Evolutionary conservation across 2,329 filamentous ascomycete genomes (phyloP).

Genomic region (Teratosphaeria viscida): DNA sequence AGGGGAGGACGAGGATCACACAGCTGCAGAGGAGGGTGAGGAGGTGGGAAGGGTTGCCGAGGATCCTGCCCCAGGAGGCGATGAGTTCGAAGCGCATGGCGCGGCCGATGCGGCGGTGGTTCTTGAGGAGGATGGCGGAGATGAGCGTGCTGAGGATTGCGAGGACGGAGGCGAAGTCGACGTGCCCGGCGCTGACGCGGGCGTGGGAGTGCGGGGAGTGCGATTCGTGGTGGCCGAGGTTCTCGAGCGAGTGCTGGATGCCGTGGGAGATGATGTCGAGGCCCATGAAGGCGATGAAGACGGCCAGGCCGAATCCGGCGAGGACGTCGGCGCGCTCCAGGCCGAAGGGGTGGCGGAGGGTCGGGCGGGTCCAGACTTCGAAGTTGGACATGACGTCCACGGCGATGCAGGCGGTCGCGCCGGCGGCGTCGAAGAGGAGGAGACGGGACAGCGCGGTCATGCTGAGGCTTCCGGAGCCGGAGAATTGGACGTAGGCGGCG

Average conservation of each 20-base stretch:
- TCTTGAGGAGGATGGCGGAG: constrained; percentile 76
- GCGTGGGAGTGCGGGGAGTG: constrained; percentile 49
- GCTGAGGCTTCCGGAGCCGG: constrained; percentile 73
- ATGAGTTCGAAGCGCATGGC: constrained; percentile 82
- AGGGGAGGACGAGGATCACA: constrained; percentile 67
- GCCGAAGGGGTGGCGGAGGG: constrained; percentile 81
- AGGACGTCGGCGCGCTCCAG: constrained; percentile 88
- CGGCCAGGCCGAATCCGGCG: constrained; percentile 89
- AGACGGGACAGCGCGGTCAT: constrained; percentile 88
- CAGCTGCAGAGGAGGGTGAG: constrained; percentile 80
- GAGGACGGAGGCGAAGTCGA: constrained; percentile 71
- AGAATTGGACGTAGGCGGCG: constrained; percentile 76
- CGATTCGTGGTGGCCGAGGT: constrained; percentile 56
- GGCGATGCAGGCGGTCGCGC: constrained; percentile 78
- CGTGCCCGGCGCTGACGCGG: constrained; percentile 59
- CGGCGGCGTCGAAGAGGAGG: constrained; percentile 89
- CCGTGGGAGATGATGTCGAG: constrained; percentile 92
- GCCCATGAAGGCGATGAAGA: constrained; percentile 94
- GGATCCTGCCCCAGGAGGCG: constrained; percentile 68
- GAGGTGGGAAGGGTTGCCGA: constrained; percentile 92
- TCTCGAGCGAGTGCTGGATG: constrained; percentile 82
- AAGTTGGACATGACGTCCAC: constrained; percentile 95
- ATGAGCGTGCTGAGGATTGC: constrained; percentile 75
- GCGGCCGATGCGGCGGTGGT: constrained; percentile 84
- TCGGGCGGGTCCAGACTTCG: constrained; percentile 91